Percentiles rank a stretch among this genome's conserved stretches.
Evolutionary conservation across 2,329 filamentous ascomycete genomes (phyloP).

Genomic region (Coleophoma cylindrospora): DNA sequence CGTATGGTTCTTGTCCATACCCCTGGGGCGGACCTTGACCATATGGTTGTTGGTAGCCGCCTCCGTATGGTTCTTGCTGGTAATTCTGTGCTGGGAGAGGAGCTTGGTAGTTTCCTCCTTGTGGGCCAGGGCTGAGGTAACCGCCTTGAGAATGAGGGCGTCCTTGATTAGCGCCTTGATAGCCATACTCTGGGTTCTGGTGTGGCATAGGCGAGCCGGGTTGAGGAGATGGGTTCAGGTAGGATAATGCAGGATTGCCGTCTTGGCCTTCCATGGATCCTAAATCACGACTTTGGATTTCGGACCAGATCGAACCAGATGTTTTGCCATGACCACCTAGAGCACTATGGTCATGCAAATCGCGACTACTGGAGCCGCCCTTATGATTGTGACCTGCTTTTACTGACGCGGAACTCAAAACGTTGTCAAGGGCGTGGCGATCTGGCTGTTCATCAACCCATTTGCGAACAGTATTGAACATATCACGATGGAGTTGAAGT

Average conservation of each 20-base stretch:
- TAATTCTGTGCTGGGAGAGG: conserved; percentile 10
- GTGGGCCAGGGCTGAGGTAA: conserved; percentile 15
- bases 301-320: conserved; percentile 53
- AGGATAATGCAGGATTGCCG: conserved; percentile 26
- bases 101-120: conserved; percentile 12
- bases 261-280: conserved; percentile 47
- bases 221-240: conserved; percentile 14
- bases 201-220: conserved; percentile 15
- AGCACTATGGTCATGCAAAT: conserved; percentile 26
- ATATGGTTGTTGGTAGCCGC: conserved; percentile 2
- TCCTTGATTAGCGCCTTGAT: conserved; percentile 15
- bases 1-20: neutral
- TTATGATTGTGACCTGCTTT: conserved; percentile 76
- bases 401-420: conserved; percentile 83
- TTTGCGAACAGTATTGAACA: conserved; percentile 80
- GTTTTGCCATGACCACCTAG: conserved; percentile 48
- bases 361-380: conserved; percentile 28
- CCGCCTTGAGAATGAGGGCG: conserved; percentile 14
- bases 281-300: conserved; percentile 55
- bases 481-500: conserved; percentile 76
- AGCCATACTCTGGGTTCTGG: conserved; percentile 19
- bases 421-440: conserved; percentile 61
- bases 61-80: conserved; percentile 4
- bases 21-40: conserved; percentile 1
- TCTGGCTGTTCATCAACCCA: conserved; percentile 73